Percentiles rank a stretch among this genome's conserved stretches.
phyloP scores from a whole-genome alignment of 208 protist species.

The Porcisia hertigi region DNA sequence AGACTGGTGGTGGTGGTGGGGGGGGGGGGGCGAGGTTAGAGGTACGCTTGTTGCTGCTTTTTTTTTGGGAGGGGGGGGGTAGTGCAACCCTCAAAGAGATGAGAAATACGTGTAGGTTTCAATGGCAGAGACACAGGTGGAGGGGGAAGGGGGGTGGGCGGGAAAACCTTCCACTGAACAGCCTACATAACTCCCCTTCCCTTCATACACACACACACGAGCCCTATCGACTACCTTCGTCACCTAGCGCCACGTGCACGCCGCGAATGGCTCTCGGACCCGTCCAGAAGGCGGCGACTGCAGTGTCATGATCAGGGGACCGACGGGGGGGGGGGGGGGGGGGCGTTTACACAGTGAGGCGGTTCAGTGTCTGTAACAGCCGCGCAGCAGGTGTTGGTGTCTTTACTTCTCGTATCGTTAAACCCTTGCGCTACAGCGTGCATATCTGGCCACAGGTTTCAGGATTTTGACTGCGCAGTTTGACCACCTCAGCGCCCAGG shows the following conservation, averaged over 20 bases:
- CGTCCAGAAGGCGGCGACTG: not conserved
- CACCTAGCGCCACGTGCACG: not conserved
- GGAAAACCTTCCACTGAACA: not conserved
- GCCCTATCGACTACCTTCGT: not conserved
- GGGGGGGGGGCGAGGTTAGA: no score
- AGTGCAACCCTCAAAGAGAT: not conserved
- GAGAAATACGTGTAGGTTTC: not conserved
- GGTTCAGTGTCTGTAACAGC: not conserved
- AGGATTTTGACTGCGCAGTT: constrained; percentile 15
- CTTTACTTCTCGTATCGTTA: constrained; percentile 7
- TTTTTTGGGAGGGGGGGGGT: no score
- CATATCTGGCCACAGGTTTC: constrained; percentile 22
- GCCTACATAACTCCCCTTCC: not conserved
- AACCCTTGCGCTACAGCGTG: constrained; percentile 16
- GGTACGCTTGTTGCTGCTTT: no score
- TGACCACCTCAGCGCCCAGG: constrained; percentile 11
- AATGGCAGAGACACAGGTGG: not conserved
- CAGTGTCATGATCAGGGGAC: not conserved
- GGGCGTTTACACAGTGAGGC: no score
- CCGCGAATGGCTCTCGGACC: not conserved
- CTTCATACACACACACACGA: no score
- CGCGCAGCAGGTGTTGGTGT: not conserved
- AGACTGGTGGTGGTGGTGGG: no score
- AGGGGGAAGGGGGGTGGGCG: not conserved
- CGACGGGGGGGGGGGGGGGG: not conserved